Base-by-base conservation (phyloP, 768 basidiomycete species). In the Suillus subaureus region DNA sequence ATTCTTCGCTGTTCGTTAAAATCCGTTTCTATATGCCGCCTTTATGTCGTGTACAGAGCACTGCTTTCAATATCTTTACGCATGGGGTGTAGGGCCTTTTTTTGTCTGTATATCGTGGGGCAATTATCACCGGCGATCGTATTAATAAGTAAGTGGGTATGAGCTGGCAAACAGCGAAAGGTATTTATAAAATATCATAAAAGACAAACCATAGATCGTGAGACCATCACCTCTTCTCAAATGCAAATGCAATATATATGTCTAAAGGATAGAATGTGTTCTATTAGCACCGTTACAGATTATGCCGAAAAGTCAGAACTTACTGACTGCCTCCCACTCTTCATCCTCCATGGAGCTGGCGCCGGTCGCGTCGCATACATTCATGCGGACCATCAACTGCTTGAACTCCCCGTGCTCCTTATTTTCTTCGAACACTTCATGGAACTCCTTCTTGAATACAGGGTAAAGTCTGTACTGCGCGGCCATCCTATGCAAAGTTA, bases 261-360 rank as follows among this genome's bases (percentile, higher is more conserved):
- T 96, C 96, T 98, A 72, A 1, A 28, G 47, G 43, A 3, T 26
- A 31, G 56, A 40, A 40, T 15, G 56, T 33, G 66, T 62, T 70
- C n/a, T n/a, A 61, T 40, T 28, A 6, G 23, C 26, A 5, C 8
- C 31, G 40, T 54, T 43, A 9, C 9, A 42, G 21, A 28, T 35
- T 65, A 65, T 16, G 37, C 26, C 11, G 21, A 35, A 12, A 63
- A 42, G 28, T 31, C 57, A 40, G 40, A 15, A 87, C 95, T 79
- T 78, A 98, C 97, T 98, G n/a, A 95, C 96, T 68, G 97, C 97
- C 73, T 98, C 96, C 94, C 97, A 97, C 78, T 99, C 96, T 70
- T 93, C 91, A 69, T 92, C 91, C 69, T 96, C 88, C 93, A 99
- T 97, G 62, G 92, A 81, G 72, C 93, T 96, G 79, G 91, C 91